Percentiles rank a stretch among this genome's conserved stretches.
phyloP scores from a whole-genome alignment of 2,329 filamentous ascomycete genomes.

The Colletotrichum sp. region DNA sequence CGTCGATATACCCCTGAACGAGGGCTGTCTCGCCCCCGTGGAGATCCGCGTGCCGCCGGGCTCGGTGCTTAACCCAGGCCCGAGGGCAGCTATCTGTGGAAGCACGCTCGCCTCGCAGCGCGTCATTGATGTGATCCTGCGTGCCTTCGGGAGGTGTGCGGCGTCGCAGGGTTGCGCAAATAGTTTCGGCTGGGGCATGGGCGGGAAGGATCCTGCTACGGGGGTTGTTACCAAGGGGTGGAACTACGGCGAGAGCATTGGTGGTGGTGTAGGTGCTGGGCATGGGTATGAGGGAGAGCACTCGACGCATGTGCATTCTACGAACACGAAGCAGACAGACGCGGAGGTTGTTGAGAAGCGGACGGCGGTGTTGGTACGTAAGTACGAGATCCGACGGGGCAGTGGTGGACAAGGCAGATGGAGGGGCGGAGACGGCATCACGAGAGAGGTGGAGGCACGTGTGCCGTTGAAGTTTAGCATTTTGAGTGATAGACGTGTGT shows the following conservation, averaged over 20 bases:
- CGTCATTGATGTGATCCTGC: conserved; percentile 36
- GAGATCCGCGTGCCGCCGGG: conserved; percentile 35
- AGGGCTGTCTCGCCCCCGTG: conserved; percentile 40
- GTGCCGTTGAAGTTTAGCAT: conserved; percentile 36
- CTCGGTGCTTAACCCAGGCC: conserved; percentile 36
- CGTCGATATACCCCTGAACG: conserved; percentile 42
- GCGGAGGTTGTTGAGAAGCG: conserved; percentile 38
- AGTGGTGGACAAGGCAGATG: conserved; percentile 34
- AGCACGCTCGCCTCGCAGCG: conserved; percentile 58
- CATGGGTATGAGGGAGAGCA: conserved; percentile 30
- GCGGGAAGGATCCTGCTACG: conserved; percentile 29
- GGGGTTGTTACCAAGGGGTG: conserved; percentile 24
- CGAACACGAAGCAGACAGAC: conserved; percentile 37
- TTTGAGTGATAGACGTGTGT: conserved; percentile 38
- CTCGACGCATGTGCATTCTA: conserved; percentile 34
- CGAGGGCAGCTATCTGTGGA: conserved; percentile 49
- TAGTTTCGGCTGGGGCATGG: conserved; percentile 39
- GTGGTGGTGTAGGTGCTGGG: conserved; percentile 37
- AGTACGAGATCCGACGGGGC: conserved; percentile 30
- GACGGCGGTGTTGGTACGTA: conserved; percentile 35
- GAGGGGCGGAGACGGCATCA: conserved; percentile 36
- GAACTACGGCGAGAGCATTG: conserved; percentile 37
- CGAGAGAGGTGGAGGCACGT: conserved; percentile 38
- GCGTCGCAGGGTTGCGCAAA: conserved; percentile 36
- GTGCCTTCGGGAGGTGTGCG: conserved; percentile 28